A percentile compares a stretch with the other conserved stretches of the same genome.
phyloP scores from a whole-genome alignment of 2,329 filamentous ascomycete genomes.

The Microsporum audouinii region DNA sequence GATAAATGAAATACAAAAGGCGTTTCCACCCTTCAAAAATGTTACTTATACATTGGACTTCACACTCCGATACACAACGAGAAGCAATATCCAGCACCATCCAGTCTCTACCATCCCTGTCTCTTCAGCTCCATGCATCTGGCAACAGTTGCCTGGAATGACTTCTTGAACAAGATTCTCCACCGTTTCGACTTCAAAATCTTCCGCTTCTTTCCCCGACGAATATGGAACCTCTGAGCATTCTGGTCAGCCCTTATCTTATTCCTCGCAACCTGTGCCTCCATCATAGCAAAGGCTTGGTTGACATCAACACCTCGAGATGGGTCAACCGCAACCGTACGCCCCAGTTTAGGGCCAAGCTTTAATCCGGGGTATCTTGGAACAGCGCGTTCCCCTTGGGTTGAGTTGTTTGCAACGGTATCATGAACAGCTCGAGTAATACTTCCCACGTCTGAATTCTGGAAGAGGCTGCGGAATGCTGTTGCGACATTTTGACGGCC shows the following conservation, averaged over 20 bases:
- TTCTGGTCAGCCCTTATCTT: constrained; percentile 22
- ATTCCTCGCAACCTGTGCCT: constrained; percentile 23
- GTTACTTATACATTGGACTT: neutral
- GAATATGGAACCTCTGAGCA: constrained; percentile 32
- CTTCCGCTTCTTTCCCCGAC: constrained; percentile 34
- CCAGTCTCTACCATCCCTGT: constrained; percentile 34
- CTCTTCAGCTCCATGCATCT: constrained; percentile 35
- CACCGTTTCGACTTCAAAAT: constrained; percentile 29
- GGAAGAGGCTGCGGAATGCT: neutral
- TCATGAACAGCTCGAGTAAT: neutral
- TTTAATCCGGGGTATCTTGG: constrained; percentile 13
- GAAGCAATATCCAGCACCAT: neutral
- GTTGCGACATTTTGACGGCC: neutral
- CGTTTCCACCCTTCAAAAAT: neutral
- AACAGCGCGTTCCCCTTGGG: neutral
- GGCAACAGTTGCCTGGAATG: constrained; percentile 32
- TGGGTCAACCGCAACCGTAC: constrained; percentile 16
- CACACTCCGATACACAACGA: neutral
- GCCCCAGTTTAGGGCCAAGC: constrained; percentile 20
- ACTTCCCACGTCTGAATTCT: neutral
- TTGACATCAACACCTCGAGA: constrained; percentile 16
- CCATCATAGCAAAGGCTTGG: constrained; percentile 18
- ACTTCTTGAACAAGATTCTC: constrained; percentile 36
- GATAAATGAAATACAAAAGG: neutral
- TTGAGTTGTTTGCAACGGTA: neutral